Conservation (phyloP, 306 rosid species). For the Inga oerstediana region DNA sequence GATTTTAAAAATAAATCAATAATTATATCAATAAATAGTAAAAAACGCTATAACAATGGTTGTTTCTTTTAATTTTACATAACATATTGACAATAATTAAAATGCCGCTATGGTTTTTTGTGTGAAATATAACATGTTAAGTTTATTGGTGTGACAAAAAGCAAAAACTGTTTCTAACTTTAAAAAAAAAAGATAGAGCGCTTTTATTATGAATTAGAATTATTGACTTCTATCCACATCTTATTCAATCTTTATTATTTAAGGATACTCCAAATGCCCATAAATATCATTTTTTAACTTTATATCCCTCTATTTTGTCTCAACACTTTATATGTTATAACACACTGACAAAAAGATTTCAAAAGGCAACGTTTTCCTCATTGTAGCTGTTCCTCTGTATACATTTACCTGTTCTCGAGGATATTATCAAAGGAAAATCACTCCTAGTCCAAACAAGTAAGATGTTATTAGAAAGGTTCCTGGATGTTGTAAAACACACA, state of each 20-base stretch:
- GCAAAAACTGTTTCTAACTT: neutral
- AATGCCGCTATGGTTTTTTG: too few species aligned
- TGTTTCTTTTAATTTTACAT: too few species aligned
- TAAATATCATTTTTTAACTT: neutral
- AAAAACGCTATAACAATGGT: too few species aligned
- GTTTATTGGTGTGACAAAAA: neutral
- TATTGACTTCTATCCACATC: neutral
- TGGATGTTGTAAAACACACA: too few species aligned
- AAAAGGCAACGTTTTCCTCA: neutral
- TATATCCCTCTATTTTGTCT: neutral
- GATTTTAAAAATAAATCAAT: too few species aligned
- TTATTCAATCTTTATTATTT: neutral
- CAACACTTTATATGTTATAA: too few species aligned
- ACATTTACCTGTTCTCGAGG: neutral
- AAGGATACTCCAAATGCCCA: neutral
- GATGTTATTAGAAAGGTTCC: too few species aligned
- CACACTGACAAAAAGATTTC: neutral
- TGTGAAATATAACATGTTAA: neutral
- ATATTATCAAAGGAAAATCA: neutral
- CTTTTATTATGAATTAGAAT: too few species aligned
- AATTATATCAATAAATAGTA: too few species aligned
- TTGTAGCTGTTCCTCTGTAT: neutral
- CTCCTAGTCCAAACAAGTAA: too few species aligned
- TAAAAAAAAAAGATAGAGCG: too few species aligned
- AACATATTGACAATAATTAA: too few species aligned